Evolutionary conservation across 352 stramenopile genomes (phyloP), one percentile per base, ranked within the genome.

Genomic region (Pythium volutum): DNA sequence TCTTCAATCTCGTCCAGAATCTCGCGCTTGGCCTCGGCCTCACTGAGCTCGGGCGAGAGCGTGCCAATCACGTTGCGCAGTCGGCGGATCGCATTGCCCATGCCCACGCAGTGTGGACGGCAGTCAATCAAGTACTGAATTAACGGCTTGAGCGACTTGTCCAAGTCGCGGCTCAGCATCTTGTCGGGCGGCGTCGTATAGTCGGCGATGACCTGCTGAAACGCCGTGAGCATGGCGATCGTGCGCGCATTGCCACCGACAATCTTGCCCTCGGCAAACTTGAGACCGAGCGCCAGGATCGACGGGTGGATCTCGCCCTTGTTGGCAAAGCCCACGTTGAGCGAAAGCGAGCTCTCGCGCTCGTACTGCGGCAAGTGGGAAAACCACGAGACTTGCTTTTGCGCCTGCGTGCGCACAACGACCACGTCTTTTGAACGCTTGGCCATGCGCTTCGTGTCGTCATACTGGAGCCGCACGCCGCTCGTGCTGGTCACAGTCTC

Each of bases 71-170:
- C 83, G 18, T 86, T 79, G 64, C 97, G 95, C n/a, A 98, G 59
- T 22, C 79, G 77, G 29, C 81, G 81, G 73, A 98, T 98, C 7
- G 96, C 93, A 67, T 98, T 98, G 23, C 93, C 92, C 96, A 98
- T 99, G 62, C 86, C 95, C 20, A 98, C 94, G 18, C 79, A 92
- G 66, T 98, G 93, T 27, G 91, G 91, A 29, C 95, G 84, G 72
- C 94, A 98, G 66, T 98, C 77, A 47, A 95, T 98, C 55, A 98
- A 87, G 69, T 97, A 98, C 69, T 98, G 87, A 72, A 98, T 98
- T 15, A 93, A 73, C 23, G 91, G 90, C 64, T 97, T 97, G 16
- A 98, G 77, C 70, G 76, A 71, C 67, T 94, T 91, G 68, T 96
- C 87, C 53, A 97, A 60, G 41, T 97, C 89, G 12, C 88, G 89